phyloP scores from a whole-genome alignment of 2,329 filamentous ascomycete genomes.

The Ophiostoma novo-ulmi region DNA sequence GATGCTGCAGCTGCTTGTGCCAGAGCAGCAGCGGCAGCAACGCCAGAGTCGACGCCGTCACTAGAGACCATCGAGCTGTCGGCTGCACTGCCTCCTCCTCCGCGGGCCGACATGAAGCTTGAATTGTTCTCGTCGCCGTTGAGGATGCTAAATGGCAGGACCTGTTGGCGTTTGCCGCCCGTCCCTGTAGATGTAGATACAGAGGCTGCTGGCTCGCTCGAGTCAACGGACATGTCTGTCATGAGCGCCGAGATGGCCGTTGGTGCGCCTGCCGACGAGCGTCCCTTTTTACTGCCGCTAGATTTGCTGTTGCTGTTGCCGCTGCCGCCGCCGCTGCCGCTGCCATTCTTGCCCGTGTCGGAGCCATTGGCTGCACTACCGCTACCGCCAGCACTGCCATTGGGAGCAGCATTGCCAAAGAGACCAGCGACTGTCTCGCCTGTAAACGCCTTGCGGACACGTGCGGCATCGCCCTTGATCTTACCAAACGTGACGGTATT shows the following conservation, averaged over 20 bases:
- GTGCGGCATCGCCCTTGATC: conserved; percentile 59
- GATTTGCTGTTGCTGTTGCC: neutral
- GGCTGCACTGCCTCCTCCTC: neutral
- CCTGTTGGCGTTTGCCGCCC: conserved; percentile 25
- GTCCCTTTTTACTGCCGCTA: conserved; percentile 16
- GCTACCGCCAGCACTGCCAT: neutral
- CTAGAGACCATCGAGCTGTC: conserved; percentile 4
- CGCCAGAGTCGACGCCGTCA: conserved; percentile 18
- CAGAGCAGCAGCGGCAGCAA: conserved; percentile 23
- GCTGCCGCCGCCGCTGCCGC: neutral
- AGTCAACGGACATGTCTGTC: conserved; percentile 13
- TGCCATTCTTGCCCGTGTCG: neutral
- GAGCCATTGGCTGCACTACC: neutral
- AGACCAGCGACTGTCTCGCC: conserved; percentile 6
- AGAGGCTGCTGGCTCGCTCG: neutral
- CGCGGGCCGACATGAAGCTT: conserved; percentile 4
- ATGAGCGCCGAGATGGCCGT: conserved; percentile 25
- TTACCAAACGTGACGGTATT: conserved; percentile 77
- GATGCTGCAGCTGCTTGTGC: conserved; percentile 25
- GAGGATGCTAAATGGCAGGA: conserved; percentile 25
- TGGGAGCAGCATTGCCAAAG: neutral
- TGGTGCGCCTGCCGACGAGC: conserved; percentile 20
- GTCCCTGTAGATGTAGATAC: neutral
- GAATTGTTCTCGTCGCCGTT: conserved; percentile 17
- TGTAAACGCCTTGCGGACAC: neutral